Evolutionary conservation across 441 rosid genomes (phyloP), one percentile per base, ranked within the genome.

Genomic region (Omphalea diandra): DNA sequence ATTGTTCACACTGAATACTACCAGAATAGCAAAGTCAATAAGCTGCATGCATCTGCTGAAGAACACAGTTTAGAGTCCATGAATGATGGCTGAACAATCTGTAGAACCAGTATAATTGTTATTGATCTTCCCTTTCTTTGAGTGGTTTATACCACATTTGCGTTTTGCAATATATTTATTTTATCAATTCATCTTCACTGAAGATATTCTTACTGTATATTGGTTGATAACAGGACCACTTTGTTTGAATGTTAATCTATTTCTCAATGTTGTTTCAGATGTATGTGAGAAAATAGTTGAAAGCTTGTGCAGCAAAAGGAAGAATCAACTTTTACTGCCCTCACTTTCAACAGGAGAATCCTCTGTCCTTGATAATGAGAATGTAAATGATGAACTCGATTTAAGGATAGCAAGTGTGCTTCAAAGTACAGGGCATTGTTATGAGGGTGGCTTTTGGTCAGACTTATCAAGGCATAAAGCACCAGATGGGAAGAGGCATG

Each of bases 391-490:
- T 77, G 97, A 90, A 67, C 75, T 94, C 73, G 97, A 91, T 75
- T 72, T 81, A 75, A 87, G 98, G 83, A 78, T 94, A 72, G 97
- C 97, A 69, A 91, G 97, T 68, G 98, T 94, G 75, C 84, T 94
- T 67, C 92, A 90, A 71, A 94, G 98, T 81, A 94, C 98, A 35
- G 97, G 98, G 68, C 98, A 94, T 75, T 76, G 82, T 80, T 88
- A 88, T 72, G 98, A 91, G 72, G 97, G 97, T 68, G 97, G 96
- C 74, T 88, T 88, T 68, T 90, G 96, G 97, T 78, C 86, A 40
- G 96, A 91, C 80, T 67, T 77, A 43, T 47, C 78, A 68, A 88
- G 88, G 84, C 79, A 83, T 77, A 86, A 76, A 40, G 72, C 73
- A 32, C 38, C 87, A 9, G 88, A 86, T 67, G 76, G 80, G 74